Percentiles rank a stretch among this genome's conserved stretches.
Conservation (phyloP, 108 stramenopile genomes). For the Fragilaria radians region DNA sequence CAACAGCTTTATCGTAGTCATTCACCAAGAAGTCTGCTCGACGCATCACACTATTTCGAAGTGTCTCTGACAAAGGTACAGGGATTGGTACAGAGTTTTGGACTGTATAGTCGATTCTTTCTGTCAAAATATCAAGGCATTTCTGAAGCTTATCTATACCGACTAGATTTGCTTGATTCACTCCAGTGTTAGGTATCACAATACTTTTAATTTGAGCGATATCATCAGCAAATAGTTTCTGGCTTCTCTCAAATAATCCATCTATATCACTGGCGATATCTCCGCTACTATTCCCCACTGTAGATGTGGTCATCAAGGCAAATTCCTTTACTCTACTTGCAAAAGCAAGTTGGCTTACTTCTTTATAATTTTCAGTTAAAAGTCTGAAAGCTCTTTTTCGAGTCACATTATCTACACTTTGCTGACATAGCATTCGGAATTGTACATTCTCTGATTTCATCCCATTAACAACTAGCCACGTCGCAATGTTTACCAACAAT, state of each 20-base stretch:
- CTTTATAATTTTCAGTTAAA: slow-evolving; percentile 63
- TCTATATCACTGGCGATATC: slow-evolving; percentile 54
- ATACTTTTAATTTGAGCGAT: slow-evolving; percentile 70
- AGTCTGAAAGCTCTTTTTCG: slow-evolving; percentile 86
- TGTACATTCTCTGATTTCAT: slow-evolving; percentile 98
- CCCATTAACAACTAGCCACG: slow-evolving; percentile 97
- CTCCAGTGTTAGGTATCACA: slow-evolving; percentile 29
- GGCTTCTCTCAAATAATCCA: slow-evolving; percentile 51
- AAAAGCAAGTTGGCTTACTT: slow-evolving; percentile 83
- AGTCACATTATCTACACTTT: slow-evolving; percentile 93
- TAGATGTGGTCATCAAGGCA: slow-evolving; percentile 29
- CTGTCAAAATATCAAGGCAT: slow-evolving; percentile 89
- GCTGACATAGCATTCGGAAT: slow-evolving; percentile 93
- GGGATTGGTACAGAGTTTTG: slow-evolving; percentile 91
- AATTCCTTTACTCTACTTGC: slow-evolving; percentile 80
- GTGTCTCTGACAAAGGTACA: slow-evolving; percentile 80
- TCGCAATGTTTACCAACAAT: slow-evolving; percentile 87
- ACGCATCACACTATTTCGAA: slow-evolving; percentile 68
- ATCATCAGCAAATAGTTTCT: slow-evolving; percentile 71
- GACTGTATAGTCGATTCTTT: slow-evolving; percentile 93
- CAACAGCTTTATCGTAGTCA: slow-evolving; percentile 85
- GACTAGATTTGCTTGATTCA: slow-evolving; percentile 43
- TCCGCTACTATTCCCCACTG: slow-evolving; percentile 23
- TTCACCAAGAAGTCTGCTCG: slow-evolving; percentile 71
- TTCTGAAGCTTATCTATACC: slow-evolving; percentile 78